A percentile compares a stretch with the other conserved stretches of the same genome.
Conservation (phyloP, 257 asterid species). For the Ilex asprella region DNA sequence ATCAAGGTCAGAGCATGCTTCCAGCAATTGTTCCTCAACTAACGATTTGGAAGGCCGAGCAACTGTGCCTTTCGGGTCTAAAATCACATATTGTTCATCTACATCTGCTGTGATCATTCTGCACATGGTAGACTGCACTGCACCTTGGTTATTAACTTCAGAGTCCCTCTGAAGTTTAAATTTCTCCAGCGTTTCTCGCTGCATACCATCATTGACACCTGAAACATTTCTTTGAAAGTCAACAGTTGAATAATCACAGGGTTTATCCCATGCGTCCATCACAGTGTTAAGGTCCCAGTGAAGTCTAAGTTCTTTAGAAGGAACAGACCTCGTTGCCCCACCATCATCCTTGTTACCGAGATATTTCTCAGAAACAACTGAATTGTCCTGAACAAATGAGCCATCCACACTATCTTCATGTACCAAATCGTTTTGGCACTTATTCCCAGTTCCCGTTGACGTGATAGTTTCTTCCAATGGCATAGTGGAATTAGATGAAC, state of each 20-base stretch:
- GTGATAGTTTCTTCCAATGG: slow-evolving; percentile 14
- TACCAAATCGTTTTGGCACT: slow-evolving; percentile 14
- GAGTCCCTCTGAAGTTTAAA: slow-evolving; percentile 8
- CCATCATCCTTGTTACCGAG: slow-evolving; percentile 26
- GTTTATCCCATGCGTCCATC: slow-evolving; percentile 86
- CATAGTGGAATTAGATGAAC: slow-evolving; percentile 18
- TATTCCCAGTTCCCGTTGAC: slow-evolving; percentile 19
- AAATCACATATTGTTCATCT: slow-evolving; percentile 1
- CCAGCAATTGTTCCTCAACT: slow-evolving; percentile 19
- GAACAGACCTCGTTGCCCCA: slow-evolving; percentile 12
- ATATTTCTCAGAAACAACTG: slow-evolving; percentile 21
- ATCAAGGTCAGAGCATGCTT: slow-evolving; percentile 18
- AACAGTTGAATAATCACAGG: slow-evolving; percentile 25
- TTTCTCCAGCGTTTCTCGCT: slow-evolving; percentile 17
- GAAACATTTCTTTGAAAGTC: slow-evolving; percentile 12
- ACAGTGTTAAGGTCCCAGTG: slow-evolving; percentile 76
- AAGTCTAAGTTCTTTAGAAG: slow-evolving; percentile 49
- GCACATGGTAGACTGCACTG: neutral
- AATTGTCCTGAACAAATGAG: slow-evolving; percentile 15
- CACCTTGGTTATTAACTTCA: neutral
- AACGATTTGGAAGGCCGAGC: slow-evolving; percentile 12
- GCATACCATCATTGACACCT: slow-evolving; percentile 15
- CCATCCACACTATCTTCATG: slow-evolving; percentile 18
- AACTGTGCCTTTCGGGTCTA: slow-evolving; percentile 7
- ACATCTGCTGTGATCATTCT: neutral